phyloP scores from a whole-genome alignment of 495 filamentous ascomycete species.

The Pyronema domesticum region DNA sequence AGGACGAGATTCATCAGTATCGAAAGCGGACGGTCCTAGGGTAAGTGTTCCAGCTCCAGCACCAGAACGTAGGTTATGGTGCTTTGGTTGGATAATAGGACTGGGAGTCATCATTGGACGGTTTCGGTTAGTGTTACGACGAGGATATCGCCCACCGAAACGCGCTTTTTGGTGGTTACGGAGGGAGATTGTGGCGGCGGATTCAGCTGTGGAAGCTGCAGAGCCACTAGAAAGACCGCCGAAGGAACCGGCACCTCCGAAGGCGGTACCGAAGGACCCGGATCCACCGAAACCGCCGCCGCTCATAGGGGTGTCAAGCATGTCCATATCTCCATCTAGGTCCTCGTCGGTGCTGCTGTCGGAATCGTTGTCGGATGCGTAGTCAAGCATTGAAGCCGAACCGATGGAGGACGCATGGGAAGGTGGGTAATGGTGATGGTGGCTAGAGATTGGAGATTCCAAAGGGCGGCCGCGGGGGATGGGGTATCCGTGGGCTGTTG shows the following conservation, averaged over 20 bases:
- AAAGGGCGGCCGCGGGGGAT: slow-evolving; percentile 26
- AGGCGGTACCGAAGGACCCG: too few relatives aligned
- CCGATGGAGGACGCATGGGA: slow-evolving; percentile 28
- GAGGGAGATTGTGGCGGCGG: slow-evolving; percentile 20
- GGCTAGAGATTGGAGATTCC: slow-evolving; percentile 19
- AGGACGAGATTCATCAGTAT: slow-evolving; percentile 34
- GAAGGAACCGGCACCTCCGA: too few relatives aligned
- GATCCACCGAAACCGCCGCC: too few relatives aligned
- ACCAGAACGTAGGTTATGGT: background rate
- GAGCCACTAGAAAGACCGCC: too few relatives aligned
- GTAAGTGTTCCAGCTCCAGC: slow-evolving; percentile 40
- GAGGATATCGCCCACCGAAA: slow-evolving; percentile 1
- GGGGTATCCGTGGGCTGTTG: slow-evolving; percentile 28
- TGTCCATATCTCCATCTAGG: slow-evolving; percentile 15
- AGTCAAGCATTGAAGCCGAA: slow-evolving; percentile 26
- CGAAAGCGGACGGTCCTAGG: slow-evolving; percentile 58
- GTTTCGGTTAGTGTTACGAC: background rate
- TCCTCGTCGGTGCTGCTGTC: slow-evolving; percentile 21
- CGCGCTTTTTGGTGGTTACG: slow-evolving; percentile 24
- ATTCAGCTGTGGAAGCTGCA: slow-evolving; percentile 11
- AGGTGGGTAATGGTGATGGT: slow-evolving; percentile 27
- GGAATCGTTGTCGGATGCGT: slow-evolving; percentile 21
- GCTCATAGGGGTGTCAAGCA: slow-evolving; percentile 8
- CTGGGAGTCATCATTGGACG: background rate
- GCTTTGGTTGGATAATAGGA: background rate